Conservation (phyloP, 148 eudicot species). For the Limonium bicolor region DNA sequence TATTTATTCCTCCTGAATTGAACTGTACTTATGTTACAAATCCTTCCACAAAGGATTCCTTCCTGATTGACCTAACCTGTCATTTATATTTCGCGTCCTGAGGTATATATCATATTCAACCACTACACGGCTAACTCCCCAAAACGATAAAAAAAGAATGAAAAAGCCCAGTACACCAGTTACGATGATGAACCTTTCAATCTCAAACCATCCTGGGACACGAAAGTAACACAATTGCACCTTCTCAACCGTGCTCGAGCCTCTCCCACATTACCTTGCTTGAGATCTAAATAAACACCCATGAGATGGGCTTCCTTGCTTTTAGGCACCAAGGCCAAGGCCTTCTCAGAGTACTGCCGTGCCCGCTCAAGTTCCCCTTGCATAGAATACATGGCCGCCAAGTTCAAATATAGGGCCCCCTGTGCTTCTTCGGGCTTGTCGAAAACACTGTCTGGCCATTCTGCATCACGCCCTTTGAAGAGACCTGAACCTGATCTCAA, state of each 20-base stretch:
- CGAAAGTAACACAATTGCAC: slow-evolving; percentile 35
- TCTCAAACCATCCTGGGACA: slow-evolving; percentile 23
- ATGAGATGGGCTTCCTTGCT: slow-evolving; percentile 52
- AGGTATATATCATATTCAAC: slow-evolving; percentile 23
- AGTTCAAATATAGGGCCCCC: slow-evolving; percentile 46
- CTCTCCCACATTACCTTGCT: slow-evolving; percentile 35
- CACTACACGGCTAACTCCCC: slow-evolving; percentile 16
- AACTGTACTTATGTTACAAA: slow-evolving; percentile 85
- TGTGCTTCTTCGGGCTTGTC: slow-evolving; percentile 70
- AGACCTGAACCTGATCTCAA: slow-evolving; percentile 14
- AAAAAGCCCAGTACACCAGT: slow-evolving; percentile 10
- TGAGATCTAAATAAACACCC: slow-evolving; percentile 53
- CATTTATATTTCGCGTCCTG: slow-evolving; percentile 19
- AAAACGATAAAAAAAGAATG: no score
- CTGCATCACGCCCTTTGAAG: slow-evolving; percentile 10
- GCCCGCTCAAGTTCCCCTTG: slow-evolving; percentile 74
- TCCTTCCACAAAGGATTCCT: slow-evolving; percentile 29
- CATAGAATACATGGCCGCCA: slow-evolving; percentile 41
- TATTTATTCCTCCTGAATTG: slow-evolving; percentile 48
- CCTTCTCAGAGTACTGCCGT: slow-evolving; percentile 22
- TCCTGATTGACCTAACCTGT: no score
- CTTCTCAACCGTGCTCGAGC: slow-evolving; percentile 65
- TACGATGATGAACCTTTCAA: slow-evolving; percentile 18
- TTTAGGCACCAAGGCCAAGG: slow-evolving; percentile 37
- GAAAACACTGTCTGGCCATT: slow-evolving; percentile 26